phyloP scores from a whole-genome alignment of 192 early-diverging fungal species.

The Podila epigama region DNA sequence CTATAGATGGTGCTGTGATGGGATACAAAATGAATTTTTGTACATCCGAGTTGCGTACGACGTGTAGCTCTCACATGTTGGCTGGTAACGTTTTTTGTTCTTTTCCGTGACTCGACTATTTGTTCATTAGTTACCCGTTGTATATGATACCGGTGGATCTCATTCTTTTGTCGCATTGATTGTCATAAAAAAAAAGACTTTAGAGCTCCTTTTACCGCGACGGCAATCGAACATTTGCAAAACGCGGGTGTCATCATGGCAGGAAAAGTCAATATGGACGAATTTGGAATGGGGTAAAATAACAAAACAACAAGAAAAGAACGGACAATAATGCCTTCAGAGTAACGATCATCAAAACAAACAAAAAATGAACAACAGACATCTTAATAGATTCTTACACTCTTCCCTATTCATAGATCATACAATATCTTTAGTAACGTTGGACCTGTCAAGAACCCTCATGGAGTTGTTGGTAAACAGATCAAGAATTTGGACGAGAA shows the following conservation, averaged over 20 bases:
- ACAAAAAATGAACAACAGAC: too few relatives aligned
- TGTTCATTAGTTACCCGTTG: neutral
- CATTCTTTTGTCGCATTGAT: neutral
- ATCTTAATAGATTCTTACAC: too few relatives aligned
- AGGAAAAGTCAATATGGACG: conserved; percentile 93
- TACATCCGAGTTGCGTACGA: conserved; percentile 63
- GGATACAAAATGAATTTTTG: conserved; percentile 88
- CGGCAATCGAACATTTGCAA: conserved; percentile 68
- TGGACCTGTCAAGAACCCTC: conserved; percentile 43
- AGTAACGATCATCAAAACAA: conserved; percentile 59
- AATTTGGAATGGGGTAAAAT: conserved; percentile 93
- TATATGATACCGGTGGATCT: too few relatives aligned
- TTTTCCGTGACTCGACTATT: too few relatives aligned
- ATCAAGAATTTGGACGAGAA: conserved; percentile 2
- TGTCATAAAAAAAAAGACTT: conserved; percentile 67
- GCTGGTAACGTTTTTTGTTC: conserved; percentile 44
- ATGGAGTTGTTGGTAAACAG: neutral
- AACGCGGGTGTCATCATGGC: conserved; percentile 71
- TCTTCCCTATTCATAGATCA: conserved; percentile 14
- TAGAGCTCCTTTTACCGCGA: conserved; percentile 75
- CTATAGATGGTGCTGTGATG: conserved; percentile 72
- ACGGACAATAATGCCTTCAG: conserved; percentile 9
- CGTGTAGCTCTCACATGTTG: conserved; percentile 81
- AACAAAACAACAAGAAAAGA: neutral
- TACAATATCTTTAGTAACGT: conserved; percentile 23